Base-by-base conservation (phyloP, 2,329 filamentous ascomycete species). In the Ambrosiella beaveri region DNA sequence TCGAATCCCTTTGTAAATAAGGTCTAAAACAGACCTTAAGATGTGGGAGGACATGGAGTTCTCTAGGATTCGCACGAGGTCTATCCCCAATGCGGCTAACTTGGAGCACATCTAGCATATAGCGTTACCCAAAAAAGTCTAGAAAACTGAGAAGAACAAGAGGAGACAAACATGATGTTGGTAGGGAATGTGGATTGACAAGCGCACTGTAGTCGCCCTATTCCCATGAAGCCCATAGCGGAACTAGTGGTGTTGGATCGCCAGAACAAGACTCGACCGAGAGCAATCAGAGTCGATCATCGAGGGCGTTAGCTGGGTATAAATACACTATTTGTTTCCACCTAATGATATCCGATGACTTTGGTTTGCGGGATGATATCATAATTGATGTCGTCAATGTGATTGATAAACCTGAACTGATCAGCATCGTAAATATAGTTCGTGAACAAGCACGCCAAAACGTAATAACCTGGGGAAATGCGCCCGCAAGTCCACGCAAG, bases 391-490 rank as follows among this genome's bases (percentile, higher is more conserved):
- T 27, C 27, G 27, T 27, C 3, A 27, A 27, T 27, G 27, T 4
- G 39, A 41, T 41, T 41, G 39, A 41, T 41, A 41, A 41, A 41
- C n/a, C 39, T 27, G 27, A 27, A 5, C 5, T 27, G 27, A 27
- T 27, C 27, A 27, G 5, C 27, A 27, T 27, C 27, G 5, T 27
- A 27, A 27, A 27, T 27, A 41, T 41, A 41, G 7, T 41, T 41
- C 2, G 6, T 41, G 39, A 41, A 41, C 11, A 51, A 44, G 17
- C 13, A 27, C 51, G 27, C 36, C 36, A 54, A 54, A 54, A 54
- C 17, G 50, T 58, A 39, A 27, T 13, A 47, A 59, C 38, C 13
- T 50, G 19, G 54, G 54, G 41, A 38, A 57, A 50, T 54, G 52
- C 52, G 52, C 52, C 52, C 52, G 52, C 52, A 54, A 41, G 52